Evolutionary conservation across 768 basidiomycete genomes (phyloP).

Genomic region (Boletus rex-veris): DNA sequence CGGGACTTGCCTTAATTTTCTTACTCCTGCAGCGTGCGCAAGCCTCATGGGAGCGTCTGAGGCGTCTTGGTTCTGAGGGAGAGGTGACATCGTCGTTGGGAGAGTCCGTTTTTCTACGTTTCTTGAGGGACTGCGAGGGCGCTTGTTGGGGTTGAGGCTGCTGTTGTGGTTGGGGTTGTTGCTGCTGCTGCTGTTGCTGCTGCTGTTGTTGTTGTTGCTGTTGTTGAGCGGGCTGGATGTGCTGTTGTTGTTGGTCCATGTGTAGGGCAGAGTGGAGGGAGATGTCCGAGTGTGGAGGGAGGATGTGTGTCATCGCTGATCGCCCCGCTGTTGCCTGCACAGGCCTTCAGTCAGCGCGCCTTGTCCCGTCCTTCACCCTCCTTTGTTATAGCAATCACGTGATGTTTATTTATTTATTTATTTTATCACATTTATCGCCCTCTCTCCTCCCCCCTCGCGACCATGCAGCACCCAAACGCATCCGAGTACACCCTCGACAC

Average conservation of each 20-base stretch:
- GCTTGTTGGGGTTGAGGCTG: slow-evolving; percentile 31
- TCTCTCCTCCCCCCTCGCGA: neutral
- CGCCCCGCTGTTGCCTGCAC: slow-evolving; percentile 5
- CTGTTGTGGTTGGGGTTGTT: slow-evolving; percentile 31
- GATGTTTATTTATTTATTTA: neutral
- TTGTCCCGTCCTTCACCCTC: slow-evolving; percentile 2
- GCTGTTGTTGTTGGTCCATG: slow-evolving; percentile 62
- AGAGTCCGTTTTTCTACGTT: slow-evolving; percentile 58
- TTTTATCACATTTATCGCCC: neutral
- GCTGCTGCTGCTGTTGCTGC: slow-evolving; percentile 32
- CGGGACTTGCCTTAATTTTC: slow-evolving; percentile 89
- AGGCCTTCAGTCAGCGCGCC: slow-evolving; percentile 12
- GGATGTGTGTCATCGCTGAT: slow-evolving; percentile 45
- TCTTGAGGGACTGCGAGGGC: slow-evolving; percentile 42
- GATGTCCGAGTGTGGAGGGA: slow-evolving; percentile 45
- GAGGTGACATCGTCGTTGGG: slow-evolving; percentile 52
- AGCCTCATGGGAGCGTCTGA: slow-evolving; percentile 87
- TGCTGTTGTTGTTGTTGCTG: slow-evolving; percentile 13
- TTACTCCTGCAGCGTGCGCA: slow-evolving; percentile 92
- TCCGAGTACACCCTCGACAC: slow-evolving; percentile 66
- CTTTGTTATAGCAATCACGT: slow-evolving; percentile 25
- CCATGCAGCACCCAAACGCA: slow-evolving; percentile 33
- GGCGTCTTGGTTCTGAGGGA: slow-evolving; percentile 70
- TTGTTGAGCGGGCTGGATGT: slow-evolving; percentile 34
- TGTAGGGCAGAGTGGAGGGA: slow-evolving; percentile 61